phyloP scores from a whole-genome alignment of 208 protist species.

The Wallacemonas rigidus region DNA sequence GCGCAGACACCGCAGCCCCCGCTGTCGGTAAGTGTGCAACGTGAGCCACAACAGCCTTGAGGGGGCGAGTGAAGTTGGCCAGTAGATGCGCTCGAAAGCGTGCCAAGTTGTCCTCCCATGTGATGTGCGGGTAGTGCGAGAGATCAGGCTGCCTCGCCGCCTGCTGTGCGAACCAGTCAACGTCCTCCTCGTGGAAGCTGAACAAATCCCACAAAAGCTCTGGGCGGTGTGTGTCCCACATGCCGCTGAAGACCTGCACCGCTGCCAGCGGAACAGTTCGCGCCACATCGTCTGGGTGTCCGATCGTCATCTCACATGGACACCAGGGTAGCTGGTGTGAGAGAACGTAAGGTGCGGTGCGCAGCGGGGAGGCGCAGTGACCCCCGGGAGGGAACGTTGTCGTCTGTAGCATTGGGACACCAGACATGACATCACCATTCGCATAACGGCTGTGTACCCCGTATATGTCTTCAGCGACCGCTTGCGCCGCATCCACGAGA shows the following conservation, averaged over 20 bases:
- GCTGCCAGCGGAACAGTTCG: neutral
- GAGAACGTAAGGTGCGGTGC: neutral
- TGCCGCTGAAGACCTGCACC: conserved; percentile 3
- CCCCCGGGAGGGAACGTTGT: neutral
- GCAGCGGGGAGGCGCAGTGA: neutral
- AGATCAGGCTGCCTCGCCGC: neutral
- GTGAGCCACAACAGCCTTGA: neutral
- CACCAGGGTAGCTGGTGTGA: conserved; percentile 8
- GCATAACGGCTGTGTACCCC: neutral
- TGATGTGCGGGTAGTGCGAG: neutral
- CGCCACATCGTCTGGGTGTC: neutral
- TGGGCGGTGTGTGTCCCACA: conserved; percentile 4
- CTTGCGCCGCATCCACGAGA: neutral
- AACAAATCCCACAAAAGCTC: conserved; percentile 8
- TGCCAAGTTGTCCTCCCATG: conserved; percentile 8
- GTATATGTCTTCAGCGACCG: neutral
- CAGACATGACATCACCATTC: too few species aligned
- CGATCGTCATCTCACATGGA: neutral
- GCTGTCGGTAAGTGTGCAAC: neutral
- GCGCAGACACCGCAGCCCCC: too few species aligned
- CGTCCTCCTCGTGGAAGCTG: conserved; percentile 10
- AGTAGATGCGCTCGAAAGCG: conserved; percentile 7
- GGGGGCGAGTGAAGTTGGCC: neutral
- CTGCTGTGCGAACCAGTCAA: neutral
- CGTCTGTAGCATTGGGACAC: neutral